These are phyloP conservation scores for Ajuga chamaepitys DNA, from an alignment of 257 asterid species.

Conservation along the genomic window DNA sequence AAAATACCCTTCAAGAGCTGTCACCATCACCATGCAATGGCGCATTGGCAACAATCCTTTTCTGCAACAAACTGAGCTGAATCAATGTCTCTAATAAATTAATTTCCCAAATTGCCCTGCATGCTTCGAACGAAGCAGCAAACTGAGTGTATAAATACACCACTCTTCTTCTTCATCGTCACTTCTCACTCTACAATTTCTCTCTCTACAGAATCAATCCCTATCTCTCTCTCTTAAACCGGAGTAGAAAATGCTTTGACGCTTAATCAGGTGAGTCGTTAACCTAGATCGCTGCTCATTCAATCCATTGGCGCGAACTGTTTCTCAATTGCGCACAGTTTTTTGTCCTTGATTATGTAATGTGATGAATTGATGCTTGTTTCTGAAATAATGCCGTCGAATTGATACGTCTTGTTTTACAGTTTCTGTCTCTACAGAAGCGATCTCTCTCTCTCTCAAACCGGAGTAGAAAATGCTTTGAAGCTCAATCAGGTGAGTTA, in stretches of 20 bases:
- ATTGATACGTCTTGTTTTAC: no score
- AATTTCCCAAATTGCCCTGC: constrained; percentile 23
- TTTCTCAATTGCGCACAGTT: neutral
- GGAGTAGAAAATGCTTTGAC: constrained; percentile 17
- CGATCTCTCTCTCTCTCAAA: no score
- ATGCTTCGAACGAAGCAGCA: constrained; percentile 15
- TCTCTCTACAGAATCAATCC: constrained; percentile 13
- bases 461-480: constrained; percentile 13
- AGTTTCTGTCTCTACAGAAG: no score
- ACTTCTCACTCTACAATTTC: constrained; percentile 9
- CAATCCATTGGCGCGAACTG: neutral
- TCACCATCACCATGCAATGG: constrained; percentile 11
- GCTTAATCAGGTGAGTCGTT: constrained; percentile 26
- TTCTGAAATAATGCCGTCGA: neutral
- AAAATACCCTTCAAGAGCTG: constrained; percentile 11
- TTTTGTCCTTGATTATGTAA: neutral
- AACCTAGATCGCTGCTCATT: neutral
- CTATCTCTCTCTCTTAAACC: neutral
- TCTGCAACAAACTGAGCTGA: neutral
- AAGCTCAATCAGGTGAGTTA: constrained; percentile 25
- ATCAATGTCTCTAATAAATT: constrained; percentile 7
- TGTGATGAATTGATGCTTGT: constrained; percentile 2
- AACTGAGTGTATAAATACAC: constrained; percentile 17
- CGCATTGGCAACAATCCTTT: neutral
- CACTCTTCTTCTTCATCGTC: constrained; percentile 22